Evolutionary conservation across 768 basidiomycete species (phyloP).

Genomic region (Russula sp.): DNA sequence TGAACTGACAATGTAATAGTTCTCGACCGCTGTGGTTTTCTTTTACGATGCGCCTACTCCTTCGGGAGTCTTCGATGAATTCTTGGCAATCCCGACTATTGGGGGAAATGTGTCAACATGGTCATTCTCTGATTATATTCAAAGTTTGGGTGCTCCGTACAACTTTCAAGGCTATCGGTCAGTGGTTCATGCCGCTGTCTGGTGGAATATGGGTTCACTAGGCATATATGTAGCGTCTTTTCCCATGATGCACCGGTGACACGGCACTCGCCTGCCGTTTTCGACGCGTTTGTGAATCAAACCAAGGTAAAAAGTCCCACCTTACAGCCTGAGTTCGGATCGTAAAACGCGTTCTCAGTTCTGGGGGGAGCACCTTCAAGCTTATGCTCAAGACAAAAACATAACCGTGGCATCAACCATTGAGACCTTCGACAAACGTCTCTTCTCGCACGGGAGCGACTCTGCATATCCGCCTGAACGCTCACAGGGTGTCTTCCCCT

Average conservation of each 20-base stretch:
- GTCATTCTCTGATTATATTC: constrained; percentile 5
- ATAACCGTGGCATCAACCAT: not conserved
- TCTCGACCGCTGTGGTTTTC: not conserved
- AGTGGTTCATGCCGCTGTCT: not conserved
- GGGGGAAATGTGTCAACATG: constrained; percentile 2
- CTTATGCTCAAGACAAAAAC: too few species aligned
- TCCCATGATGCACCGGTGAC: not conserved
- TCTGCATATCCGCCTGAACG: constrained; percentile 26
- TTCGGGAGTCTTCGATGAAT: constrained; percentile 28
- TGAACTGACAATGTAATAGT: not conserved
- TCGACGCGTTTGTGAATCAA: constrained; percentile 8
- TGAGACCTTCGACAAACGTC: not conserved
- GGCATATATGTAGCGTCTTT: not conserved
- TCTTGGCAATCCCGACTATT: constrained; percentile 20
- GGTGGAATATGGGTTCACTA: not conserved
- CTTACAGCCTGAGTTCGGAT: not conserved
- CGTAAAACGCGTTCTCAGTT: not conserved
- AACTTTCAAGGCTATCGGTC: not conserved
- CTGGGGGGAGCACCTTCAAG: constrained; percentile 12
- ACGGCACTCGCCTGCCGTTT: constrained; percentile 2
- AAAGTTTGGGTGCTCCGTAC: not conserved
- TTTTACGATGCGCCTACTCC: constrained; percentile 31
- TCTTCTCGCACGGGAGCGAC: constrained; percentile 13
- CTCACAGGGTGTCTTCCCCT: constrained; percentile 15
- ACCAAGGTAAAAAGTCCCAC: not conserved